Evolutionary conservation across 306 rosid genomes (phyloP), one percentile per base, ranked within the genome.

Genomic region (Quercus cerris): DNA sequence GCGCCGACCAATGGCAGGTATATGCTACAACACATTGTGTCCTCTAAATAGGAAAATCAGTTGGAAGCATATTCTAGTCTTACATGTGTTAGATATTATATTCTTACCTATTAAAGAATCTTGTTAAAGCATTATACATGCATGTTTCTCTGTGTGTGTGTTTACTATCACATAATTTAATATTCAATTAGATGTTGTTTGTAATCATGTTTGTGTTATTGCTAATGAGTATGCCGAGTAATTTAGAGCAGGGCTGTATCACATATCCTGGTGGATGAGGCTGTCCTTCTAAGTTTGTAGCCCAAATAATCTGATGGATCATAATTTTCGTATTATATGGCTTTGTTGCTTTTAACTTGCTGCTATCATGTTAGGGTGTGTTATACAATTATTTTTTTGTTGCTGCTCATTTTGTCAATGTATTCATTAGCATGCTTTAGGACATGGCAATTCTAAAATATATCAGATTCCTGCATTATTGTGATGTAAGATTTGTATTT

Each of bases 1-100:
- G 86, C 76, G 77, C 77, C 10, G 91, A 86, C 67, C 90, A 81
- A 23, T 88, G 88, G 91, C 88, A 87, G 99, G 99, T 95, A 86
- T 61, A 54, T 77, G 5, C 73, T 44, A 62, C 67, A 67, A 54
- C 46, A 35, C 27, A 22, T 12, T 61, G 11, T 46, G 31, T 31
- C 4, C 67, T 61, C 1, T 61, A 27, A 59, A 61, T 61, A 61
- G 35, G 12, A 61, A 61, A 25, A 17, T 81, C 17, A 44, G 22
- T 4, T 77, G 46, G 73, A 64, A 62, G 61, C 3, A 20, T 20
- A 13, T 64, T 28, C 25, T 71, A 33, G 55, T 74, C 8, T 41
- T n/a, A 64, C 85, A 66, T 59, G 59, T 22, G 23, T 56, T 7
- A 56, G 23, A 56, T 56, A 56, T 56, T 18, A 56, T 19, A n/a